Evolutionary conservation across 768 basidiomycete genomes (phyloP).

Genomic region (Rhodotorula kratochvilovae): DNA sequence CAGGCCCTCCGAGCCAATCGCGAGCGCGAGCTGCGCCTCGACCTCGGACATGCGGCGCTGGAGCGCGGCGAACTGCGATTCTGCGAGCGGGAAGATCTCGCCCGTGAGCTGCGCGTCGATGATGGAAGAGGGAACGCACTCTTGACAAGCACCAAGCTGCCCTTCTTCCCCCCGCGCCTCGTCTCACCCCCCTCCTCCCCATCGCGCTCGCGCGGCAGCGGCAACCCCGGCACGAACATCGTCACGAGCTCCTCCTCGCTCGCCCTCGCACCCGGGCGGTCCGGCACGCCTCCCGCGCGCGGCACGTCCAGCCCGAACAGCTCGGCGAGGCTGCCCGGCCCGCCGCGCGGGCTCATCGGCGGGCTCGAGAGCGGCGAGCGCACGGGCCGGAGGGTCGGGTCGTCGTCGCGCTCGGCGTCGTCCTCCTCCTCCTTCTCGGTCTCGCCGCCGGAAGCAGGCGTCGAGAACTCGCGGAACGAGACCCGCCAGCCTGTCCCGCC

Average conservation of each 20-base stretch:
- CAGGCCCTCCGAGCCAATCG: not conserved
- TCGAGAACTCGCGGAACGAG: not conserved
- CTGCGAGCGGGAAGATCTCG: not conserved
- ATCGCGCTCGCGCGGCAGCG: not conserved
- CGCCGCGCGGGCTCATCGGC: not conserved
- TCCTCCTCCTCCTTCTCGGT: not conserved
- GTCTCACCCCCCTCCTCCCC: not conserved
- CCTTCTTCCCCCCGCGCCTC: slow-evolving; percentile 5
- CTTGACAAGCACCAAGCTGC: slow-evolving; percentile 31
- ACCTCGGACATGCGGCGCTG: slow-evolving; percentile 30
- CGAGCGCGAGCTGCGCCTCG: slow-evolving; percentile 18
- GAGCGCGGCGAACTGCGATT: slow-evolving; percentile 28
- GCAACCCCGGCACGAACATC: slow-evolving; percentile 15
- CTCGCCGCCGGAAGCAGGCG: too few relatives aligned
- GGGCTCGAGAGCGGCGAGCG: not conserved
- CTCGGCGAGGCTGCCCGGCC: slow-evolving; percentile 4
- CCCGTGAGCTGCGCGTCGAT: not conserved
- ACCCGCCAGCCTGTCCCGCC: not conserved
- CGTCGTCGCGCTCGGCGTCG: not conserved
- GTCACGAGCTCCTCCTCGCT: slow-evolving; percentile 14
- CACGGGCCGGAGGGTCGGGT: slow-evolving; percentile 11
- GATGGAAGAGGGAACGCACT: slow-evolving; percentile 13
- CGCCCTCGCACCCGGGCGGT: not conserved
- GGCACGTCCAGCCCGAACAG: slow-evolving; percentile 33
- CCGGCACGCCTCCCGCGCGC: not conserved